Base-by-base conservation (phyloP, 2,329 filamentous ascomycete species). In the Cadophora sp. region DNA sequence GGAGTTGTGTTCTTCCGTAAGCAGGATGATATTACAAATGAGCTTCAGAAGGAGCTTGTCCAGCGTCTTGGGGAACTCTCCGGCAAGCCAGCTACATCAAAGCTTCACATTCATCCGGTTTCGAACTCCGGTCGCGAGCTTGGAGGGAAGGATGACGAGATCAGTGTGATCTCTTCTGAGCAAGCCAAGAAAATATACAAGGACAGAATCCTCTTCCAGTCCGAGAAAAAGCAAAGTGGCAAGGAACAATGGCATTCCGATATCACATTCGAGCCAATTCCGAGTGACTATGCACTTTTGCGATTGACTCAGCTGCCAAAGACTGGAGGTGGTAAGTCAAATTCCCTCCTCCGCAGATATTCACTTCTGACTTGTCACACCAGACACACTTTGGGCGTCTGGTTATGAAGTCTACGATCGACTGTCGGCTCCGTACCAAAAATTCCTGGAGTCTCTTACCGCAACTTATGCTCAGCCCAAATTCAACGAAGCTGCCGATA, bases 1-100 rank as follows among this genome's bases (percentile, higher is more conserved):
- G 89, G 89, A 11, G 90, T 92, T 3, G 89, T 92, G 37, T 91
- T 92, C 80, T 91, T 92, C 79, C 86, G 89, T 24, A 83, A 85
- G 34, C 90, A 92, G 71, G 82, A 90, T 74, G 80, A 82, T 43
- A 78, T 91, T 46, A 84, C 83, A 71, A 85, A 90, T 74, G 86
- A 88, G 1, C 82, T 89, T 1, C 89, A 91, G 74, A 92, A 92
- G 79, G 80, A 88, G 64, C 82, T 92, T 0, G 86, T 88, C 24
- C 83, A 89, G 58, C 82, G 84, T 0, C 83, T 91, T 0, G 88
- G 88, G 12, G 79, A 88, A 75, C 81, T 89, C 0, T 82, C 85
- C 0, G 86, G 87, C 66, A 87, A 87, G 68, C 87, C 87, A 0
- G 74, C 78, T 0, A 84, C 83, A 0, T 88, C 86, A 0, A 81